These are phyloP conservation scores for Candida gigantensis DNA, from an alignment of 1,139 yeast species.

Conservation along the genomic window DNA sequence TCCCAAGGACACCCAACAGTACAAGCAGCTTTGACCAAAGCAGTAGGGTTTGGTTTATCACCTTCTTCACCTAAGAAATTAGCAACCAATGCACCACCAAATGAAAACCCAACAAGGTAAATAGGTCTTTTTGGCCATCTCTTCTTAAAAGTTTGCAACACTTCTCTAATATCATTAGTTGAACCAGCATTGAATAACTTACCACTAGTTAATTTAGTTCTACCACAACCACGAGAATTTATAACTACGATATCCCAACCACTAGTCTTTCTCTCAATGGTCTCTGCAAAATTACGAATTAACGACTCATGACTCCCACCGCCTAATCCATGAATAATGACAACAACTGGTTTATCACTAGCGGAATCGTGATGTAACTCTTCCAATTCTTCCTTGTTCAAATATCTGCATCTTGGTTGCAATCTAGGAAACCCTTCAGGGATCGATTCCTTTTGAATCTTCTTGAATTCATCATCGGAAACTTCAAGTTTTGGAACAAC, in stretches of 20 bases:
- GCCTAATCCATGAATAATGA: conserved; percentile 80
- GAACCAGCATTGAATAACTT: conserved; percentile 73
- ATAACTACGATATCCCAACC: conserved; percentile 67
- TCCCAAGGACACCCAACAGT: conserved; percentile 87
- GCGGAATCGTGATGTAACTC: conserved; percentile 28
- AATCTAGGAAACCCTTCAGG: conserved; percentile 72
- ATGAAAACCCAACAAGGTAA: conserved; percentile 78
- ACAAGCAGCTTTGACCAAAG: conserved; percentile 61
- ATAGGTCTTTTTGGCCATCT: conserved; percentile 73
- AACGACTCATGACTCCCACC: conserved; percentile 93
- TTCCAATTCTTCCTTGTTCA: conserved; percentile 44
- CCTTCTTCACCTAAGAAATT: conserved; percentile 77
- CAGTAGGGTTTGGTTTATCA: conserved; percentile 17
- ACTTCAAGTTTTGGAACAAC: conserved; percentile 52
- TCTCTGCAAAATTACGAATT: conserved; percentile 61
- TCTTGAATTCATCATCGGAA: conserved; percentile 47
- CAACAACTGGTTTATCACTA: conserved; percentile 57
- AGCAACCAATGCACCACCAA: conserved; percentile 80
- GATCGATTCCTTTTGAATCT: conserved; percentile 53
- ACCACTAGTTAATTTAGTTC: conserved; percentile 76
- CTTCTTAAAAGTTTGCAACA: conserved; percentile 51
- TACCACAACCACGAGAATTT: conserved; percentile 85
- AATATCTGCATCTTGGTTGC: conserved; percentile 77
- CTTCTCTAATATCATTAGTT: conserved; percentile 70
- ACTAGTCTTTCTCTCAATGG: conserved; percentile 27